phyloP scores from a whole-genome alignment of 768 basidiomycete genomes.

The Russula sp. region DNA sequence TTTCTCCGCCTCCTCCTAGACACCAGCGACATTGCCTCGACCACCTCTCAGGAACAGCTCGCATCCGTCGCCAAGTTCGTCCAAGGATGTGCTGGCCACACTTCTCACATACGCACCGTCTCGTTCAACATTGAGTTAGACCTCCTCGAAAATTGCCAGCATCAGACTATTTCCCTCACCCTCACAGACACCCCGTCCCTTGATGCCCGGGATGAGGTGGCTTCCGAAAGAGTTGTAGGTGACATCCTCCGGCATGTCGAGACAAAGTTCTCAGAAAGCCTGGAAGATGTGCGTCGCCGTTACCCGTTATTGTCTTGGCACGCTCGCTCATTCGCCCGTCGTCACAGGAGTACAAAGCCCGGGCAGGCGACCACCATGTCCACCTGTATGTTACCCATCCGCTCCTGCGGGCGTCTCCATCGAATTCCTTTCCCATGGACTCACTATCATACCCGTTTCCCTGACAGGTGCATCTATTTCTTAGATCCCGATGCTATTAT shows the following conservation, averaged over 20 bases:
- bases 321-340: constrained; percentile 22
- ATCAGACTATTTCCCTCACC: constrained; percentile 53
- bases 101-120: constrained; percentile 62
- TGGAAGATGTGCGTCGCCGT: constrained; percentile 63
- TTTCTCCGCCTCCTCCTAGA: constrained; percentile 83
- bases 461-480: constrained; percentile 74
- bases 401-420: constrained; percentile 8
- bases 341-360: constrained; percentile 63
- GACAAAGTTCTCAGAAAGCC: constrained; percentile 60
- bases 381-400: constrained; percentile 54
- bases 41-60: constrained; percentile 67
- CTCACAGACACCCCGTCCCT: constrained; percentile 81
- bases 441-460: constrained; percentile 11
- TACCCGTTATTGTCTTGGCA: background rate
- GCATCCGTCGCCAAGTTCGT: constrained; percentile 78
- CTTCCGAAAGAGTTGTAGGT: constrained; percentile 55
- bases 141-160: constrained; percentile 40
- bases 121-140: constrained; percentile 67
- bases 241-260: constrained; percentile 73
- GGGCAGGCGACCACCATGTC: constrained; percentile 68
- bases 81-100: constrained; percentile 66
- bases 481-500: constrained; percentile 79
- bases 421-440: constrained; percentile 14
- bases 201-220: constrained; percentile 61
- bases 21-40: constrained; percentile 61